Evolutionary conservation across 331 rosid genomes (phyloP), one percentile per base, ranked within the genome.

Genomic region (Dryas integrifolia): DNA sequence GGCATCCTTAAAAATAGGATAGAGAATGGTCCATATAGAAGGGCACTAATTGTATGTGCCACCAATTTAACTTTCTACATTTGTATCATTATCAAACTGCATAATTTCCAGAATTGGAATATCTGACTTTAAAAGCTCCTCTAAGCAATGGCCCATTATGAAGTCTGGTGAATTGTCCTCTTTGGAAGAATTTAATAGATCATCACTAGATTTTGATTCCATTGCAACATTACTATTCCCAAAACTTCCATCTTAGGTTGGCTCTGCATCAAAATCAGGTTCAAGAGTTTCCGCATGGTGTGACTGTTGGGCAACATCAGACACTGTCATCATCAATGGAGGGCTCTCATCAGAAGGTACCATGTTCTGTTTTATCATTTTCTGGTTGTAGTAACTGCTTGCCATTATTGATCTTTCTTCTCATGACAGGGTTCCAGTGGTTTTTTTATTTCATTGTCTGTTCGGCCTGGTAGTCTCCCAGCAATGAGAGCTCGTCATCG

Each of bases 351-450:
- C 43, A 58, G 63, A 26, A 58, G 63, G 41, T 58, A 24, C 13
- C 40, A 10, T 26, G n/a, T 26, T 58, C 2, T 11, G 43, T 58
- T 58, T 58, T 11, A 30, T 26, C 30, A 1, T 26, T 9, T 10
- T 58, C 63, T 26, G 63, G 12, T 26, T 11, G 40, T 43, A 14
- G 12, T 58, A 24, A 41, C 63, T 30, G 26, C 41, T 26, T 30
- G n/a, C 5, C n/a, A 58, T 58, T 58, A n/a, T 26, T 58, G 64
- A 58, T 58, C 64, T 30, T 58, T 40, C 63, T 58, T 58, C 64
- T 58, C 30, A 58, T 58, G 64, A 58, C 43, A 9, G 64, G 30
- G 64, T 58, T 58, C 64, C 64, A 58, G 64, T 58, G 64, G 35
- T 58, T 58, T 43, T 43, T 30, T 30, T 40, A 58, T 58, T 58